Conservation (phyloP, 768 basidiomycete species). For the Punctularia strigosozonata region DNA sequence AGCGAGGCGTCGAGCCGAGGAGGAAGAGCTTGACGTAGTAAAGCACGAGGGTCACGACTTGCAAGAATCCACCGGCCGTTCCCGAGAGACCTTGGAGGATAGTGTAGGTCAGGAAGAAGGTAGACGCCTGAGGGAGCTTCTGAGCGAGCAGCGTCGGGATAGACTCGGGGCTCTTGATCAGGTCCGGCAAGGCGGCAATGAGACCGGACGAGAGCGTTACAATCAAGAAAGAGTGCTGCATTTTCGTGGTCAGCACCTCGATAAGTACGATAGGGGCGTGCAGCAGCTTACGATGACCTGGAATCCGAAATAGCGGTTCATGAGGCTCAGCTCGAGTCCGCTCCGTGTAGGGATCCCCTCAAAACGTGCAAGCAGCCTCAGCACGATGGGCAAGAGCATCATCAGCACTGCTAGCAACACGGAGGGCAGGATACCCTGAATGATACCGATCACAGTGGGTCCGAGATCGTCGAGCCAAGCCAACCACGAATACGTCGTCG, state of each 20-base stretch:
- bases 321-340: constrained; percentile 78
- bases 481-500: constrained; percentile 54
- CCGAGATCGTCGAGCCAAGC: constrained; percentile 77
- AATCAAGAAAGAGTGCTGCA: constrained; percentile 86
- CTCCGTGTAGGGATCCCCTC: constrained; percentile 86
- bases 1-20: constrained; percentile 80
- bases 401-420: constrained; percentile 83
- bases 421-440: constrained; percentile 82
- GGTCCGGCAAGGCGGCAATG: constrained; percentile 48
- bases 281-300: constrained; percentile 62
- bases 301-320: constrained; percentile 89
- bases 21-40: constrained; percentile 90
- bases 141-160: constrained; percentile 62
- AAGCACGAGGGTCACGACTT: constrained; percentile 58
- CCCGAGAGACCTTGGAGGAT: constrained; percentile 74
- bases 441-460: constrained; percentile 57
- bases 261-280: background rate
- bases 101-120: constrained; percentile 87
- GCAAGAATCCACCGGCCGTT: constrained; percentile 70
- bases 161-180: constrained; percentile 58
- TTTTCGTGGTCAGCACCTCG: background rate
- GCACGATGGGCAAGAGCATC: constrained; percentile 77
- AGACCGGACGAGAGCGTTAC: constrained; percentile 81
- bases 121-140: constrained; percentile 74
- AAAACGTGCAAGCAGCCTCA: constrained; percentile 70